A percentile compares a stretch with the other conserved stretches of the same genome.
phyloP scores from a whole-genome alignment of 1,284 basidiomycete genomes.

The Austropuccinia psidii region DNA sequence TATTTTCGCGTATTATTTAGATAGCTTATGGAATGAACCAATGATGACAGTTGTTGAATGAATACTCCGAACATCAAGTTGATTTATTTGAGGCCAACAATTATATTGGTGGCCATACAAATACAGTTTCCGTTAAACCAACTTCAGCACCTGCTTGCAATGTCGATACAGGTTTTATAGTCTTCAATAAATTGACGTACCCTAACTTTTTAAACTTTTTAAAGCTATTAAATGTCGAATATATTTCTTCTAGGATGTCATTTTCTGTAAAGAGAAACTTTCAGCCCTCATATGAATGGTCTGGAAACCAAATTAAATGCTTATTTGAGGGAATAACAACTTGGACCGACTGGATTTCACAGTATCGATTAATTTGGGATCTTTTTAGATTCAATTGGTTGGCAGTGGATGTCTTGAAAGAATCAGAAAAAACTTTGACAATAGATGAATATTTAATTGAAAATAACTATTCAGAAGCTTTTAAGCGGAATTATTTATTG shows the following conservation, averaged over 20 bases:
- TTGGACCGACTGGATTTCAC: slow-evolving; percentile 51
- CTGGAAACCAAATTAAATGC: slow-evolving; percentile 57
- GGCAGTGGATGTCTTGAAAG: slow-evolving; percentile 50
- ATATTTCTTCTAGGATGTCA: slow-evolving; percentile 64
- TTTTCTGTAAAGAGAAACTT: slow-evolving; percentile 65
- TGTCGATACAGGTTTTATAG: slow-evolving; percentile 40
- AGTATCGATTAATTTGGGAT: slow-evolving; percentile 72
- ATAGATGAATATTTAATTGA: slow-evolving; percentile 64
- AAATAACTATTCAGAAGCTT: slow-evolving; percentile 62
- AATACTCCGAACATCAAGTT: slow-evolving; percentile 68
- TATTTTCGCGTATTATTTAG: background rate
- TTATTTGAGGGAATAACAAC: slow-evolving; percentile 62
- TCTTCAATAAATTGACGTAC: slow-evolving; percentile 68
- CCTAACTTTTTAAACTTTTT: slow-evolving; percentile 73
- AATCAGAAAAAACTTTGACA: slow-evolving; percentile 51
- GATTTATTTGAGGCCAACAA: slow-evolving; percentile 66
- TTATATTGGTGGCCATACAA: slow-evolving; percentile 68
- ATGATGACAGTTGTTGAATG: slow-evolving; percentile 58
- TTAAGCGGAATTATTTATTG: slow-evolving; percentile 69
- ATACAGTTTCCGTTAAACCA: slow-evolving; percentile 58
- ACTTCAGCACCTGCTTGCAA: background rate
- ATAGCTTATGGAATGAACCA: background rate
- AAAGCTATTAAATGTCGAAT: slow-evolving; percentile 54
- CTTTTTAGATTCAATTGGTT: slow-evolving; percentile 69
- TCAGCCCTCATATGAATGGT: slow-evolving; percentile 63